phyloP scores from a whole-genome alignment of 306 rosid genomes.

The Spatholobus suberectus region DNA sequence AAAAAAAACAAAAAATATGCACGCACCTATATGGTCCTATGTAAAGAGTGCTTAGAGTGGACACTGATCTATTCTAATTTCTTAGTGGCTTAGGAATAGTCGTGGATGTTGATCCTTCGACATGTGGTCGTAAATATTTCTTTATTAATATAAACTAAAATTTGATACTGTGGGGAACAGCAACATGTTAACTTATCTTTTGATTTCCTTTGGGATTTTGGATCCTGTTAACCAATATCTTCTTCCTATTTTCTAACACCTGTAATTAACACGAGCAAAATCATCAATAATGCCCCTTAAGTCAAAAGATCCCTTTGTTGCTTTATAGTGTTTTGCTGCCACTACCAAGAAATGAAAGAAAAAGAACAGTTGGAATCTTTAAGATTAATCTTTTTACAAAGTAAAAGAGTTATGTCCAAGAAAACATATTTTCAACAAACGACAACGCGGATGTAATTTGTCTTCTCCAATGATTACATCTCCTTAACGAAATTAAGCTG shows the following conservation, averaged over 20 bases:
- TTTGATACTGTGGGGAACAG: not conserved
- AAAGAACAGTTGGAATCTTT: constrained; percentile 13
- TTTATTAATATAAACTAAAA: not conserved
- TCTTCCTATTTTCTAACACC: not conserved
- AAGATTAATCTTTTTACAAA: not conserved
- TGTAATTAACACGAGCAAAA: not conserved
- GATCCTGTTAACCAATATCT: not conserved
- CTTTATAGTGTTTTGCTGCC: not conserved
- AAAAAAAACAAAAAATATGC: too few relatives aligned
- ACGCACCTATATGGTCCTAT: not conserved
- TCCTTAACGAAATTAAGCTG: not conserved
- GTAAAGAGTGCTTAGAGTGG: not conserved
- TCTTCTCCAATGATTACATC: not conserved
- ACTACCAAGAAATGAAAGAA: not conserved
- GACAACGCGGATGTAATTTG: not conserved
- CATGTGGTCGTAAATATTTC: not conserved
- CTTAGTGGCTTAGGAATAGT: not conserved
- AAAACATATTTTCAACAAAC: not conserved
- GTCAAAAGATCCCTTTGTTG: constrained; percentile 27
- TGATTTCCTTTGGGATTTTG: constrained; percentile 3
- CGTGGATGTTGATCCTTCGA: not conserved
- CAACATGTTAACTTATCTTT: not conserved
- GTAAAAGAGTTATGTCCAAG: not conserved
- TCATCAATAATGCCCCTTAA: constrained; percentile 5
- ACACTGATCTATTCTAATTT: not conserved